These are phyloP conservation scores for Symbiodinium natans DNA, from an alignment of 73 alveolate species.

Conservation along the genomic window DNA sequence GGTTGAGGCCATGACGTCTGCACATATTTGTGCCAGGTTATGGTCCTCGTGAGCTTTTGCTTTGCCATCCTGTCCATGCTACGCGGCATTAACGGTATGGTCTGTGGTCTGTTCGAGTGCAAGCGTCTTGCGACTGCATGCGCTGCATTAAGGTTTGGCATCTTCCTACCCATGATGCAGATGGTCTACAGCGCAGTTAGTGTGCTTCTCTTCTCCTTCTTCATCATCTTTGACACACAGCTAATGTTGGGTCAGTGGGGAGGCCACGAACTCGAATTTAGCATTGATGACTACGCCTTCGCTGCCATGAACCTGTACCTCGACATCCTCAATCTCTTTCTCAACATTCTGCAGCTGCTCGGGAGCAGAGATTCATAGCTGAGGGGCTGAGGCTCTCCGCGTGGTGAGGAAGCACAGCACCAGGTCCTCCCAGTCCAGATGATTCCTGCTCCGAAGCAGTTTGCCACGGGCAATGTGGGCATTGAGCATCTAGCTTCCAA, in stretches of 20 bases:
- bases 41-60: neutral
- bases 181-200: conserved; percentile 95
- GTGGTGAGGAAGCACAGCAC: too few species aligned
- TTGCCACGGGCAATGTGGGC: neutral
- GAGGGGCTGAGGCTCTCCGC: neutral
- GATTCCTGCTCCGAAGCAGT: neutral
- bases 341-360: conserved; percentile 79
- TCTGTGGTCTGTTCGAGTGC: too few species aligned
- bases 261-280: conserved; percentile 94
- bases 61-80: neutral
- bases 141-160: neutral
- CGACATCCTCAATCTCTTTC: conserved; percentile 94
- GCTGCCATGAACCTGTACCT: conserved; percentile 95
- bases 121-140: too few species aligned
- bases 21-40: neutral
- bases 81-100: neutral
- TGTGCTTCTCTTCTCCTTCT: conserved; percentile 95
- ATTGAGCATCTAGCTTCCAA: neutral
- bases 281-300: conserved; percentile 94
- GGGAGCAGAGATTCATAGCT: conserved; percentile 75
- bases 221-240: conserved; percentile 98
- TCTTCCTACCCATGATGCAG: neutral
- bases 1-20: too few species aligned
- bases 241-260: conserved; percentile 96
- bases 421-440: neutral